A percentile compares a stretch with the other conserved stretches of the same genome.
These are phyloP conservation scores for Macrophomina tecta DNA, from an alignment of 2,329 filamentous ascomycete genomes.

Conservation along the genomic window DNA sequence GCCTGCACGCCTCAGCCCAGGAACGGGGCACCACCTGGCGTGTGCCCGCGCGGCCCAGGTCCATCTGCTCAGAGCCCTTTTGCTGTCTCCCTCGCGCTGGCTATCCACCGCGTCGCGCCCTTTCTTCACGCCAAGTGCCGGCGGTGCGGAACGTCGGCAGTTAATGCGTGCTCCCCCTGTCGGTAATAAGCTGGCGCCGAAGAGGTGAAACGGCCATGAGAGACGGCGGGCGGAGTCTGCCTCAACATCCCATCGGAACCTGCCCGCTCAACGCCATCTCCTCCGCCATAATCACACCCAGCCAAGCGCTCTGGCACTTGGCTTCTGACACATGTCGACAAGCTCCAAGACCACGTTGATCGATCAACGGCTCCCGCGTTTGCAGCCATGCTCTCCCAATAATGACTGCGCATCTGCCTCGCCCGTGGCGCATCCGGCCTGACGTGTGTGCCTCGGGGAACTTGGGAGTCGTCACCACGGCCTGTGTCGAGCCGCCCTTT, in stretches of 20 bases:
- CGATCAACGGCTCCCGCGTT: conserved; percentile 7
- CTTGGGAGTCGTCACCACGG: background rate
- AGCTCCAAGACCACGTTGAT: conserved; percentile 18
- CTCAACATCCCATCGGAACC: conserved; percentile 4
- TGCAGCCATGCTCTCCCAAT: background rate
- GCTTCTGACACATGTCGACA: conserved; percentile 26
- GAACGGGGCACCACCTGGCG: background rate
- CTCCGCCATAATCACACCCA: background rate
- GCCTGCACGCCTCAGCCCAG: conserved; percentile 11
- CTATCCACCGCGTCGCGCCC: background rate
- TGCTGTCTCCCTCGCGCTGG: conserved; percentile 2
- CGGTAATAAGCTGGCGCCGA: background rate
- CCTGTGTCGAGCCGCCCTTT: background rate
- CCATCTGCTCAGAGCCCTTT: background rate
- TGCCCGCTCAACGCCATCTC: background rate
- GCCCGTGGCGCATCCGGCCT: background rate
- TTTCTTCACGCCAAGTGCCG: conserved; percentile 5
- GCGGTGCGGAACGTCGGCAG: background rate
- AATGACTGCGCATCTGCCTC: background rate
- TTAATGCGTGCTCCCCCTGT: background rate
- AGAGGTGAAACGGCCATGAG: background rate
- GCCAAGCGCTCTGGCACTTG: conserved; percentile 12
- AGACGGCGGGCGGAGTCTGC: background rate
- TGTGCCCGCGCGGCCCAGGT: conserved; percentile 11
- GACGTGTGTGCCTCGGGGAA: conserved; percentile 6